Conservation (phyloP, 2,329 filamentous ascomycete species). For the Alternaria panax region DNA sequence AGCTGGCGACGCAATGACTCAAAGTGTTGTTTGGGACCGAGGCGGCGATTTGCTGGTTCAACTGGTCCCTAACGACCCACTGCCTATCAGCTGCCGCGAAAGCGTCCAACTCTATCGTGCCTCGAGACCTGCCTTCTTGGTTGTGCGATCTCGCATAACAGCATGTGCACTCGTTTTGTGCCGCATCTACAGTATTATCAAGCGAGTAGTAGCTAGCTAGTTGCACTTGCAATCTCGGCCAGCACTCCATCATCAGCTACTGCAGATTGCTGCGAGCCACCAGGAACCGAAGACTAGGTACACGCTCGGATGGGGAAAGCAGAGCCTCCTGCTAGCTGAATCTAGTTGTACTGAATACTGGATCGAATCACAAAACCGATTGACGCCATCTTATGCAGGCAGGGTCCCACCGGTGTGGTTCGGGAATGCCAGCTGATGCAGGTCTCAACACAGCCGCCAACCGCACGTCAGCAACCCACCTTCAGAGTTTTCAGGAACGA, state of each 20-base stretch:
- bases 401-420: constrained; percentile 34
- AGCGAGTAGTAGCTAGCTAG: constrained; percentile 1
- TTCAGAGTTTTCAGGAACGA: constrained; percentile 29
- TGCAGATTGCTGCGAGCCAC: constrained; percentile 23
- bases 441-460: constrained; percentile 30
- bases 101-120: constrained; percentile 28
- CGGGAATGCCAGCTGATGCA: constrained; percentile 43
- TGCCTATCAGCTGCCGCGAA: constrained; percentile 27
- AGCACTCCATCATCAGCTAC: constrained; percentile 5
- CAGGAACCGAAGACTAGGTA: constrained; percentile 34
- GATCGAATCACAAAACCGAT: constrained; percentile 30
- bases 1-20: constrained; percentile 10
- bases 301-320: constrained; percentile 46
- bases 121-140: constrained; percentile 14
- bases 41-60: constrained; percentile 10
- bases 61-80: constrained; percentile 24
- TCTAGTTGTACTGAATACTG: constrained; percentile 15
- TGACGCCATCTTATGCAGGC: constrained; percentile 32
- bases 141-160: constrained; percentile 15
- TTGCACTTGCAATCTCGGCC: constrained; percentile 4
- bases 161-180: constrained; percentile 2
- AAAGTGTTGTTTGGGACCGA: constrained; percentile 16
- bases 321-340: constrained; percentile 41
- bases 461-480: constrained; percentile 29
- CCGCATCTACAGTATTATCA: constrained; percentile 12